Evolutionary conservation across 805 yeast genomes (phyloP).

Genomic region (Starmerella sirachaensis): DNA sequence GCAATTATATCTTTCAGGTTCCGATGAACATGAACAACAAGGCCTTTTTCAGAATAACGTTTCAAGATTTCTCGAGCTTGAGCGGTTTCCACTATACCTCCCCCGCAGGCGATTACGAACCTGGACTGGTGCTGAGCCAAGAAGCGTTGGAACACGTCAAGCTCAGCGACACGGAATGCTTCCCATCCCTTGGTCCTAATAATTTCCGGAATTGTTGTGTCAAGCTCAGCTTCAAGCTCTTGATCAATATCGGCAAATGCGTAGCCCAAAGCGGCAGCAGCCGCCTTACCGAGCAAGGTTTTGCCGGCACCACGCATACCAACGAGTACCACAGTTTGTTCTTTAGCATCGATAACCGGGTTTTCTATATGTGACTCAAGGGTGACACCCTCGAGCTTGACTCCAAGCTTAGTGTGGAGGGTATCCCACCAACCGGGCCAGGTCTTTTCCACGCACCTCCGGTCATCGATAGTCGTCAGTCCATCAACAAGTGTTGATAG

Average conservation of each 20-base stretch:
- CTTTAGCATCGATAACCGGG: background rate
- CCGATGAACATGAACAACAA: conserved; percentile 84
- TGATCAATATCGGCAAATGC: conserved; percentile 64
- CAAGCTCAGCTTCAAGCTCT: conserved; percentile 45
- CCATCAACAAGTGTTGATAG: conserved; percentile 58
- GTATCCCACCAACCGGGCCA: conserved; percentile 99
- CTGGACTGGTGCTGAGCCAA: conserved; percentile 36
- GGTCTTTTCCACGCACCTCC: conserved; percentile 90
- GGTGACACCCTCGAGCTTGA: conserved; percentile 47
- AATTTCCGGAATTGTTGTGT: conserved; percentile 29
- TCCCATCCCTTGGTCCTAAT: conserved; percentile 77
- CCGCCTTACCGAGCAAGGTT: conserved; percentile 71
- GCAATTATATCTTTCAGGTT: conserved; percentile 67
- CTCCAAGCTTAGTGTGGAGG: conserved; percentile 50
- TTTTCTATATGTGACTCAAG: conserved; percentile 4
- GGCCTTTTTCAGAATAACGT: conserved; percentile 40
- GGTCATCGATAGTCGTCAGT: conserved; percentile 66
- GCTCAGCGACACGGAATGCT: conserved; percentile 62
- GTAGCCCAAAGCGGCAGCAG: conserved; percentile 51
- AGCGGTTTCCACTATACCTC: conserved; percentile 78
- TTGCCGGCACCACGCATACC: conserved; percentile 99
- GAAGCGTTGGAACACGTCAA: conserved; percentile 41
- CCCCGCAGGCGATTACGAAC: conserved; percentile 83
- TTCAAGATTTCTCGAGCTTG: conserved; percentile 55
- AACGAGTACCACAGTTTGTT: conserved; percentile 46